Conservation (phyloP, 225 moss, liverwort and hornwort species). For the Marchantia paleacea region DNA sequence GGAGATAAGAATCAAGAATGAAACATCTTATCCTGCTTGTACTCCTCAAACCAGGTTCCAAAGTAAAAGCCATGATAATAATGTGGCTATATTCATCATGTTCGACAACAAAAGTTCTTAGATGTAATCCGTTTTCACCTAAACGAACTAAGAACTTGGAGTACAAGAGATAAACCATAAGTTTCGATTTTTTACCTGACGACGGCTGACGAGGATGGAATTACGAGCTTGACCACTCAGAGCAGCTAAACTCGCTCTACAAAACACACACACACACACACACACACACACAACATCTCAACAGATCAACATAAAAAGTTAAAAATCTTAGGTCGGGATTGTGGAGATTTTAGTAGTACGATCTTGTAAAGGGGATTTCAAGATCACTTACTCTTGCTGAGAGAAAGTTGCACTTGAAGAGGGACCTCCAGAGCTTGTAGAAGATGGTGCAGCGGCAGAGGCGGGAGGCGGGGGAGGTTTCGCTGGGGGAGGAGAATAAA, state of each 20-base stretch:
- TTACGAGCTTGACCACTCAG: constrained; percentile 63
- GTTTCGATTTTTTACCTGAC: constrained; percentile 85
- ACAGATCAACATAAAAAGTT: neutral
- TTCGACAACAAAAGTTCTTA: neutral
- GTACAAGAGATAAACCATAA: neutral
- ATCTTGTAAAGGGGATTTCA: neutral
- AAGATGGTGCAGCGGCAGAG: constrained; percentile 20
- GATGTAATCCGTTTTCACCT: neutral
- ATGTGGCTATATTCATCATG: neutral
- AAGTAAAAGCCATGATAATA: neutral
- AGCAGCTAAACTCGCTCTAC: constrained; percentile 39
- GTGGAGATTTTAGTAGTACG: too few species aligned
- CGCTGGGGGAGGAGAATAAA: constrained; percentile 60
- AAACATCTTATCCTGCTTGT: neutral
- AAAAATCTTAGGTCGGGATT: neutral
- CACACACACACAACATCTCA: neutral
- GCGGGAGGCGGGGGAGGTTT: constrained; percentile 32
- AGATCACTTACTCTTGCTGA: constrained; percentile 49
- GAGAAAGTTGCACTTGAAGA: constrained; percentile 26
- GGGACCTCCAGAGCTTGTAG: constrained; percentile 33
- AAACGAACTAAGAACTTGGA: neutral
- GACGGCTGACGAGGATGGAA: constrained; percentile 79
- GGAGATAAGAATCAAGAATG: neutral
- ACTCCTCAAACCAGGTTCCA: neutral
- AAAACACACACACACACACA: neutral